Base-by-base conservation (phyloP, 176 grass and related monocot species). In the Carex myosuroides region DNA sequence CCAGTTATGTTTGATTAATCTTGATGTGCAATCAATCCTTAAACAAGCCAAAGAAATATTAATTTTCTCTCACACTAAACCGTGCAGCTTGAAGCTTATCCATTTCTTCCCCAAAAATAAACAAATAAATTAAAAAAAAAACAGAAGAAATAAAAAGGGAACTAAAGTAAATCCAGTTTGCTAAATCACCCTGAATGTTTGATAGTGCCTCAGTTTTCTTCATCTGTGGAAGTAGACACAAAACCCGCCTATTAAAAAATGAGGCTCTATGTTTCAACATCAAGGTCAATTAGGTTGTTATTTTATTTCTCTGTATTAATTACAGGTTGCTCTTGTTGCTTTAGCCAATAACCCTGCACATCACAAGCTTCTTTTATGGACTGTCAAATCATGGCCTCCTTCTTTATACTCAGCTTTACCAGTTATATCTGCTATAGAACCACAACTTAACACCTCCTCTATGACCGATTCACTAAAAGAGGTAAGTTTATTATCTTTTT, bases 271-370 rank as follows among this genome's bases (percentile, higher is more conserved):
- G 10, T 81, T 64, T 63, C 5, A 81, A 39, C 57, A 41, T 63
- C 21, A 42, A 64, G 41, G 3, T 44, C 13, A 44, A 50, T 60
- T 44, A 64, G 35, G 4, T 62, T 60, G 22, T 88, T 85, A 89
- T 85, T 46, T 39, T 79, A 64, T 86, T 39, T 83, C 75, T 90
- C n/a, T 87, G 74, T 90, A 26, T 35, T 20, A 73, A 72, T 57
- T 91, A 84, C 89, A 98, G 96, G 91, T 95, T 83, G 93, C 96
- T 32, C 93, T 99, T 92, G 91, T 95, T 85, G 93, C 93, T 86
- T 91, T 99, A 87, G 85, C 91, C 66, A 88, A 89, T 60, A 92
- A 94, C 81, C 93, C 91, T 77, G 84, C 91, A 62, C 91, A 89
- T 62, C 96, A 99, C 86, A 86, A 89, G 85, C 93, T 99, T 92